Base-by-base conservation (phyloP, 768 basidiomycete genomes). In the Boletus reticuloceps region DNA sequence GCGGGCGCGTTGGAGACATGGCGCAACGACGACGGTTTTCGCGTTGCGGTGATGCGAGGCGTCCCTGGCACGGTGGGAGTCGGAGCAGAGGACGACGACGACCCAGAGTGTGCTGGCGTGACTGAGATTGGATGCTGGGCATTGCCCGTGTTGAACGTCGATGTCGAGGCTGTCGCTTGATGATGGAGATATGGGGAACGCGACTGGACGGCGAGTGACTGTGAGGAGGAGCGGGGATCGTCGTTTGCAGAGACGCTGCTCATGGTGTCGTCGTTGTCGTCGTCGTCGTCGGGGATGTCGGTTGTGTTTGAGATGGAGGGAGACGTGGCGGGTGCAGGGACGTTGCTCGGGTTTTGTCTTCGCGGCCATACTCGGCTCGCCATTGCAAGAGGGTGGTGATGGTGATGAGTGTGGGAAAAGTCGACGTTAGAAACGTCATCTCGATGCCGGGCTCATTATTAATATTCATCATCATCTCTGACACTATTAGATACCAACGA, bases 101-200 rank as follows among this genome's bases (percentile, higher is more conserved):
- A 54, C 2, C n/a, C 47, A 1, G 57, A 27, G 1, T 53, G 46
- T 0, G 54, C 22, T 0, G 53, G 25, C 1, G 49, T 10, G 16
- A 22, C 4, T 7, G 45, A 12, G 10, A 27, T 51, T 22, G 56
- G 22, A 1, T 45, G 17, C 7, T 53, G 58, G 34, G 47, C 5
- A 19, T 29, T 29, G 29, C 29, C 2, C 29, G 53, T 47, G 59
- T 74, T 74, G 58, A 75, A 74, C 11, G 73, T 71, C 36, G 74
- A 71, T 11, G 74, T 66, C 16, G 75, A 75, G 19, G 71, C 69
- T 6, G 70, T 64, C 9, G 71, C 68, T 34, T 69, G 69, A 48
- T 64, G 67, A 45, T 77, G 72, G 54, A 71, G 59, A 60, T 78
- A 78, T 7, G 76, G 76, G 1, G 76, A 76, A 47, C 66, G 68